Percentiles rank a stretch among this genome's conserved stretches.
These are phyloP conservation scores for Flaveria trinervia DNA, from an alignment of 129 eudicot genomes.

Conservation along the genomic window DNA sequence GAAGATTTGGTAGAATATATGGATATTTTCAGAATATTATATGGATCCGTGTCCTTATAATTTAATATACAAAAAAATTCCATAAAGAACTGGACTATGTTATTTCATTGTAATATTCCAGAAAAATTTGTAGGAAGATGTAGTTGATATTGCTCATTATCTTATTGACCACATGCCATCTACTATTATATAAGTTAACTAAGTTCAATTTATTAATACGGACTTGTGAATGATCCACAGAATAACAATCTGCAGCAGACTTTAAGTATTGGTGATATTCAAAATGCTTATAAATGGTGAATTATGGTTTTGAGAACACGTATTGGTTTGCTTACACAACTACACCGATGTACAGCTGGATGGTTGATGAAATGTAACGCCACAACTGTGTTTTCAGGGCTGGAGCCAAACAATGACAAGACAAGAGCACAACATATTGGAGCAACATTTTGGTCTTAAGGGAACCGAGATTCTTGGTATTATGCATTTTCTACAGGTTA, in stretches of 20 bases:
- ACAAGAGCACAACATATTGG: neutral
- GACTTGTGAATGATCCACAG: no score
- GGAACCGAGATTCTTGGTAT: neutral
- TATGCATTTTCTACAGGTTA: neutral
- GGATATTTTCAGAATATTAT: neutral
- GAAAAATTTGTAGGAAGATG: neutral
- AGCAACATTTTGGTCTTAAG: neutral
- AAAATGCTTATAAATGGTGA: neutral
- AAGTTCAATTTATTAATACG: neutral
- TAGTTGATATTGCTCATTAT: neutral
- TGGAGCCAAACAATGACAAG: neutral
- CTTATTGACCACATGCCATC: neutral
- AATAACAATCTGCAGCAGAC: no score
- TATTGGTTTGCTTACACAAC: neutral
- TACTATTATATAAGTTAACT: neutral
- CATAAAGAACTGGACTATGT: neutral
- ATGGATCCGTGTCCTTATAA: slow-evolving; percentile 7
- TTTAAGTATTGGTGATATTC: neutral
- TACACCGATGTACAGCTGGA: neutral
- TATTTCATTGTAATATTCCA: neutral
- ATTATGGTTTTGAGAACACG: neutral
- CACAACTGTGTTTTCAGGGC: neutral
- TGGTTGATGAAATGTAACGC: neutral
- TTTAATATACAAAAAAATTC: slow-evolving; percentile 7
- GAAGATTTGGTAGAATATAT: neutral